A percentile compares a stretch with the other conserved stretches of the same genome.
phyloP scores from a whole-genome alignment of 805 yeast genomes.

The Brettanomyces bruxellensis region DNA sequence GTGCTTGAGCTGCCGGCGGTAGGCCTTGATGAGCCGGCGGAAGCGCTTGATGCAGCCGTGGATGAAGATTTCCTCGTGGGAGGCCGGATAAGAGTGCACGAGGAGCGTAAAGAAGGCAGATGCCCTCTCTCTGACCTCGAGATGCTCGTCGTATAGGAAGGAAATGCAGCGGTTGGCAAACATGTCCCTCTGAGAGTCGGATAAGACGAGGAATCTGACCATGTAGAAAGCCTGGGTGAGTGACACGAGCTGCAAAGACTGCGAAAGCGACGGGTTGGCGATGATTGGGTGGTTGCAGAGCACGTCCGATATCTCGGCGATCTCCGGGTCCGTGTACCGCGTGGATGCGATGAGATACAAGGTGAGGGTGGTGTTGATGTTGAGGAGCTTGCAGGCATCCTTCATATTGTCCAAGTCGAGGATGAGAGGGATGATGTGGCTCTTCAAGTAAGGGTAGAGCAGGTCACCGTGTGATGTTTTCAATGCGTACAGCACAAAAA shows the following conservation, averaged over 20 bases:
- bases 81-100: conserved; percentile 53
- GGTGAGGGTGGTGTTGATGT: conserved; percentile 42
- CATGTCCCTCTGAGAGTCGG: conserved; percentile 33
- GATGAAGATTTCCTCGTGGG: conserved; percentile 34
- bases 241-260: conserved; percentile 55
- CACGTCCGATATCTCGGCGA: conserved; percentile 34
- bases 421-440: conserved; percentile 59
- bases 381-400: conserved; percentile 71
- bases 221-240: conserved; percentile 66
- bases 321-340: conserved; percentile 33
- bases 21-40: conserved; percentile 31
- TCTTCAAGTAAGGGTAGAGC: conserved; percentile 41
- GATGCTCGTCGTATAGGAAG: conserved; percentile 51
- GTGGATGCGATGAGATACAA: conserved; percentile 39
- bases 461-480: conserved; percentile 45
- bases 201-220: conserved; percentile 51
- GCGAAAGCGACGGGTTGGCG: conserved; percentile 43
- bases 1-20: conserved; percentile 11
- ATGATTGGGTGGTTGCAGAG: conserved; percentile 31
- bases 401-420: conserved; percentile 55
- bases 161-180: conserved; percentile 45
- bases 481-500: conserved; percentile 48
- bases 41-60: conserved; percentile 34
- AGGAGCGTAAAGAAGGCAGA: conserved; percentile 72
- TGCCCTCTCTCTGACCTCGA: conserved; percentile 70